Base-by-base conservation (phyloP, 2,329 filamentous ascomycete species). In the Coniochaeta sp. region DNA sequence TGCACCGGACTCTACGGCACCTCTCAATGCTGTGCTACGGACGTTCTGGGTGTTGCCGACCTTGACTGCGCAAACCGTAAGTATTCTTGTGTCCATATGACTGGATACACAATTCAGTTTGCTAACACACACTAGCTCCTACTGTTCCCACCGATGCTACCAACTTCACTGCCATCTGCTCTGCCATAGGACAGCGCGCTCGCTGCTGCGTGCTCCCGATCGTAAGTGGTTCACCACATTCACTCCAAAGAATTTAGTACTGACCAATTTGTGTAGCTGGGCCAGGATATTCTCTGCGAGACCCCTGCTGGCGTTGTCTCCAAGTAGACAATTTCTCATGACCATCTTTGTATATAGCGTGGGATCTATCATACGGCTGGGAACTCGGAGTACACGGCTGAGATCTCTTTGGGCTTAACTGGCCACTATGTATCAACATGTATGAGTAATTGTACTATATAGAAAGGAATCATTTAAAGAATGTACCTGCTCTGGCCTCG, bases 21-120 rank as follows among this genome's bases (percentile, higher is more conserved):
- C 34, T 67, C 80, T 3, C 78, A 81, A 64, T 88, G 85, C 77
- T 88, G 85, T 69, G 81, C 84, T 16, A 85, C 83, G 26, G 81
- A 87, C 64, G 77, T 88, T 36, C 79, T 87, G 42, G 79, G 81
- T 61, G 63, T 86, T 61, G 82, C 79, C 3, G 74, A 83, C 69
- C 74, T 86, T 26, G 74, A 88, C 75, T 88, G 85, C 70, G 72
- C 67, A 19, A 69, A 73, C 61, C 82, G 83, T 84, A 74, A 65
- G 81, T 75, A 22, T 17, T n/a, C 30, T 4, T 17, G 8, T 26
- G n/a, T 57, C 9, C n/a, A n/a, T 44, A 2, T 32, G 5, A 22
- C 32, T 17, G 16, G 28, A 24, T 5, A 4, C 16, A 26, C 1
- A 40, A 32, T 38, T 17, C 34, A 8, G 47, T 34, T 34, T 19